Evolutionary conservation across 2,329 filamentous ascomycete species (phyloP), one percentile per base, ranked within the genome.

Genomic region (Paracorniculantispora psalliotae): DNA sequence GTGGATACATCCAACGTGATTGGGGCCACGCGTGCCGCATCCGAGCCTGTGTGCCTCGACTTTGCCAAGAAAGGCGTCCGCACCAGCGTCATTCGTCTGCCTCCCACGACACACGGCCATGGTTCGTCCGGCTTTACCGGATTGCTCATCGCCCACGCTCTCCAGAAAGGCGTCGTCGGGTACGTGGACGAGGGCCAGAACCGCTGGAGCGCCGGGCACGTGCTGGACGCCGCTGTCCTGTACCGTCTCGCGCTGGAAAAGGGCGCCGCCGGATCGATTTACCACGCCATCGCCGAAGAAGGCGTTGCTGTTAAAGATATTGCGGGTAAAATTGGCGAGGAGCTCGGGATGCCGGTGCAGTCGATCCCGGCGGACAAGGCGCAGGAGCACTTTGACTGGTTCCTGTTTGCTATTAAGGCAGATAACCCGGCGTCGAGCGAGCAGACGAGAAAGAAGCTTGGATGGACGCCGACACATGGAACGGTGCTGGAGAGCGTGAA

Each of bases 181-280:
- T 77, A 75, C 59, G 61, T 77, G 9, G 71, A 67, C 10, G 70
- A 74, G 12, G 75, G 73, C 0, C 51, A 62, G 1, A 69, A 71
- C 53, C 65, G 65, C n/a, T 76, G 73, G 71, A 67, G 70, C 7
- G 72, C 72, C 3, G 69, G 68, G 10, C 72, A 77, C 61, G 66
- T 70, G 5, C 56, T 61, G 15, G 77, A 79, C 59, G 72, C 74
- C 1, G 77, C 75, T 0, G 47, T 47, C 30, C 46, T 74, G 5
- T 76, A 68, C 53, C 67, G 74, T 3, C 65, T 76, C 6, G 69
- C 64, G 0, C 10, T 75, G n/a, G 74, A 77, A 61, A 73, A 73
- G 59, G 75, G 67, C 2, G 51, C 41, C 9, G 64, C 72, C 2
- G 74, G 75, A 0, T 62, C 67, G 2, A 64, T 66, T 2, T 75